Percentiles rank a stretch among this genome's conserved stretches.
Evolutionary conservation across 148 eudicot species (phyloP).

Genomic region (Euryodendron excelsum): DNA sequence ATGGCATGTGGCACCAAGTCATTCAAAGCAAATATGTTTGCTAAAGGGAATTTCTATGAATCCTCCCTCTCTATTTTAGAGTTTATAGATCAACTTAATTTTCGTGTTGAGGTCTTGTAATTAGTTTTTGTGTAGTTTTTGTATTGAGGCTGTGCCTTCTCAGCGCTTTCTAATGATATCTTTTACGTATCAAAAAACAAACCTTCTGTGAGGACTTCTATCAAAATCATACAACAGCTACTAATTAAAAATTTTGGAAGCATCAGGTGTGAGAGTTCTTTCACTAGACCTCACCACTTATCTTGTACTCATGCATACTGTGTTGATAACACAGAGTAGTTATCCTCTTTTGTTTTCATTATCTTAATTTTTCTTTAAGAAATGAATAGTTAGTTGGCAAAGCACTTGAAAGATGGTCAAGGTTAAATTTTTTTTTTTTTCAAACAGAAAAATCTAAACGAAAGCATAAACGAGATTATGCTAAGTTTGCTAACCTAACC

Average conservation of each 20-base stretch:
- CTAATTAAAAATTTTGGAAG: not conserved
- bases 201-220: not conserved
- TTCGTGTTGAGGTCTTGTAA: no score
- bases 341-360: not conserved
- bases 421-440: not conserved
- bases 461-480: not conserved
- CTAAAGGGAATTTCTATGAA: not conserved
- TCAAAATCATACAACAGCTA: not conserved
- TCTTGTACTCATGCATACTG: not conserved
- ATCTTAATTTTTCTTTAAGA: not conserved
- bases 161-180: no score
- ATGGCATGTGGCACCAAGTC: not conserved
- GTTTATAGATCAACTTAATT: no score
- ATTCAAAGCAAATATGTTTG: not conserved
- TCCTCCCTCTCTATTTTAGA: no score
- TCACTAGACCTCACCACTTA: not conserved
- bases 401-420: not conserved
- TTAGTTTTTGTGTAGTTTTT: no score
- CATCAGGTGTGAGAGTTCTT: not conserved
- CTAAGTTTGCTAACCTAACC: no score
- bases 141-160: no score
- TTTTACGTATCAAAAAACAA: no score
- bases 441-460: not conserved
- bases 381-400: not conserved
- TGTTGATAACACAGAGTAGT: not conserved